phyloP scores from a whole-genome alignment of 257 asterid genomes.

The Nicotiana knightiana region DNA sequence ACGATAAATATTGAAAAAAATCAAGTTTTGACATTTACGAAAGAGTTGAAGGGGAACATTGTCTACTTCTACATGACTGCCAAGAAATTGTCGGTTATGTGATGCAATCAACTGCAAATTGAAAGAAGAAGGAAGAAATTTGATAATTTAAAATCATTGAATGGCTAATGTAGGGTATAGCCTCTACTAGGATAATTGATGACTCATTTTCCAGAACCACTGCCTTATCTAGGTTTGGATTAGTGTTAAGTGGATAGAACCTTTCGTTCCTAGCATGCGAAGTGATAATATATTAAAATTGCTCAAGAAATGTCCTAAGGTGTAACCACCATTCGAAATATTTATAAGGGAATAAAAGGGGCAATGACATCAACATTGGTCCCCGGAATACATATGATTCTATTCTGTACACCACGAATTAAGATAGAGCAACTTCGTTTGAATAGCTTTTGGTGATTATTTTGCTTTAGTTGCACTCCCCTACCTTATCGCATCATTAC shows the following conservation, averaged over 20 bases:
- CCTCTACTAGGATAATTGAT: not conserved
- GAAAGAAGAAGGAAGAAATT: not conserved
- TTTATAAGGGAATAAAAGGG: not conserved
- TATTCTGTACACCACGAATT: not conserved
- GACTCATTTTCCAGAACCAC: not conserved
- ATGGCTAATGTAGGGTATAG: not conserved
- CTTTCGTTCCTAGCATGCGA: not conserved
- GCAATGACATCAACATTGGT: not conserved
- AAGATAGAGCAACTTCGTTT: not conserved
- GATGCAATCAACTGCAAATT: constrained; percentile 1
- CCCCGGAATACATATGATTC: not conserved
- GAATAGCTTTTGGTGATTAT: not conserved
- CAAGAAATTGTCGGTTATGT: not conserved
- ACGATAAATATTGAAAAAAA: too few relatives aligned
- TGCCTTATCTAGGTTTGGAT: not conserved
- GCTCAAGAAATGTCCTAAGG: not conserved
- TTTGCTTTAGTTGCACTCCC: not conserved
- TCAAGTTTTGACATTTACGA: not conserved
- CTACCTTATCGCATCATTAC: not conserved
- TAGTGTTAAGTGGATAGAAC: not conserved
- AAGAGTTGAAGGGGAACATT: not conserved
- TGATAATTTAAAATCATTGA: not conserved
- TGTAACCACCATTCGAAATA: not conserved
- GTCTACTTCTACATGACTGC: not conserved
- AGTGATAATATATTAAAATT: not conserved